phyloP scores from a whole-genome alignment of 2,329 filamentous ascomycete genomes.

The Monosporascus sp. region DNA sequence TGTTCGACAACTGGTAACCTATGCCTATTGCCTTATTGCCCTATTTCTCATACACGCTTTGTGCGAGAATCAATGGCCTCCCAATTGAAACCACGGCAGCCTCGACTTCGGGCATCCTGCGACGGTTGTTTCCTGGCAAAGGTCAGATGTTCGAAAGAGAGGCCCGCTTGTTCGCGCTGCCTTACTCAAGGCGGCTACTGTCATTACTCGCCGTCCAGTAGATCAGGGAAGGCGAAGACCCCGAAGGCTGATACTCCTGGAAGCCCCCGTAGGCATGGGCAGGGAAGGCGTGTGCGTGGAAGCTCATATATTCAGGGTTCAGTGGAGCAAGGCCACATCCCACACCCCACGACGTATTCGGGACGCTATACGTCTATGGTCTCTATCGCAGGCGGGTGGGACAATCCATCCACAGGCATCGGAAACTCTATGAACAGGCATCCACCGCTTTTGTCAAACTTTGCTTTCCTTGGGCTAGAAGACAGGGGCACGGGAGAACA shows the following conservation, averaged over 20 bases:
- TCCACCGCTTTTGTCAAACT: slow-evolving; percentile 29
- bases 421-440: slow-evolving; percentile 29
- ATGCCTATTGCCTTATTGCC: slow-evolving; percentile 11
- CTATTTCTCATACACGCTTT: slow-evolving; percentile 2
- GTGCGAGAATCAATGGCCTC: slow-evolving; percentile 2
- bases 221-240: slow-evolving; percentile 44
- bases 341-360: slow-evolving; percentile 22
- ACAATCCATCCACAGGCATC: slow-evolving; percentile 30
- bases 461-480: slow-evolving; percentile 27
- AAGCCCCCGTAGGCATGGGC: slow-evolving; percentile 11
- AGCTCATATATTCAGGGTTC: slow-evolving; percentile 15
- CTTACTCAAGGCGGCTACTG: slow-evolving; percentile 44
- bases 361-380: slow-evolving; percentile 27
- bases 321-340: slow-evolving; percentile 24
- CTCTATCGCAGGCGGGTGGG: slow-evolving; percentile 33
- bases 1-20: slow-evolving; percentile 4
- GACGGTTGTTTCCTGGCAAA: slow-evolving; percentile 52
- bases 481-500: slow-evolving; percentile 17
- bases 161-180: slow-evolving; percentile 50
- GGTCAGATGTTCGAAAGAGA: slow-evolving; percentile 50
- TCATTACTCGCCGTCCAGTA: slow-evolving; percentile 47
- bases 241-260: slow-evolving; percentile 17
- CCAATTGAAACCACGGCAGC: slow-evolving; percentile 31
- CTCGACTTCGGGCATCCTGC: slow-evolving; percentile 43
- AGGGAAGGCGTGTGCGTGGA: slow-evolving; percentile 10